Evolutionary conservation across 2,329 filamentous ascomycete species (phyloP), one percentile per base, ranked within the genome.

Genomic region (Ophiostoma sp.): DNA sequence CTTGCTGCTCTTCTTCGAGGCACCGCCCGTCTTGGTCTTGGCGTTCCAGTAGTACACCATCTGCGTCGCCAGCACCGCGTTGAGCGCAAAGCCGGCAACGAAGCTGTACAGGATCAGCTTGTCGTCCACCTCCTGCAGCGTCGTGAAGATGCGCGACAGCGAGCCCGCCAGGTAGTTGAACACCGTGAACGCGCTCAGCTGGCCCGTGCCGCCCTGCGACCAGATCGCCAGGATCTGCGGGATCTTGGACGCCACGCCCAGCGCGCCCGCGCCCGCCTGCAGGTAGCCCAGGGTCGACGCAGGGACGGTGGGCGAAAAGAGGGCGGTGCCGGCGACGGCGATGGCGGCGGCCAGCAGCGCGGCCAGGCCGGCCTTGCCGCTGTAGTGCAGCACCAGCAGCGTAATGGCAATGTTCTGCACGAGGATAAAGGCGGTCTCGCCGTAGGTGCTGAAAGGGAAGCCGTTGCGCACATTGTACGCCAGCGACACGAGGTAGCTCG

Each of bases 1-100:
- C 62, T 67, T 68, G 20, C 13, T 60, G 6, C 52, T 31, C 70
- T 79, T 78, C 7, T 75, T 79, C 74, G 70, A 62, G 23, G 48
- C 39, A 39, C 10, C 5, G 57, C 27, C 8, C 27, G 27, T 31
- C 27, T 31, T 31, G 27, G 35, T 7, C 27, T 41, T 17, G 1
- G 85, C 83, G 77, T 97, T 97, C 95, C 95, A 99, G 84, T 98
- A 98, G 81, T 94, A 96, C 36, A 96, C 78, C 90, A 99, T 95
- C 83, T 99, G 95, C 54, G 85, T 81, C 17, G 94, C 94, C 71
- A 99, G 84, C 70, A 99, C 86, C 71, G 89, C 84, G 80, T 99
- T 99, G 75, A 99, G 87, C n/a, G 84, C 81, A 79, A 97, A 97
- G 36, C 93, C 95, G 8, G 93, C 92, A 70, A 98, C 82, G 84